Conservation (phyloP, 225 moss, liverwort and hornwort species). For the Sphagnum tenellum region DNA sequence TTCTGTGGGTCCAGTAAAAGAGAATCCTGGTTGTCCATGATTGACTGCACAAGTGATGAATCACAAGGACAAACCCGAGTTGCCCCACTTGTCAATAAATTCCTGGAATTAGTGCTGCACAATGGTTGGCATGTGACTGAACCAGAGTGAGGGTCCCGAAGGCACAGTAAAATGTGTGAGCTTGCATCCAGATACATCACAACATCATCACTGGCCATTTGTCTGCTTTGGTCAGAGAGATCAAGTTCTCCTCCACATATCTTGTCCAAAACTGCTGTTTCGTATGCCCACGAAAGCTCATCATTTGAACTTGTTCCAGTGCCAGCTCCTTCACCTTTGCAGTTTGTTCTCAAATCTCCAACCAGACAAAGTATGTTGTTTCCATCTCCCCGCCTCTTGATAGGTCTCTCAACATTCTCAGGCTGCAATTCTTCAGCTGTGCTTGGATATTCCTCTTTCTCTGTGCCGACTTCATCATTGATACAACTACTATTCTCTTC, state of each 20-base stretch:
- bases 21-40: background rate
- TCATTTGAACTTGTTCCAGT: conserved; percentile 4
- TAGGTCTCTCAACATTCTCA: no score
- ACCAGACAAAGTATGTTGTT: conserved; percentile 33
- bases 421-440: no score
- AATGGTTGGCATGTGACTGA: conserved; percentile 41
- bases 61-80: conserved; percentile 41
- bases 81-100: conserved; percentile 24
- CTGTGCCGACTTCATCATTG: conserved; percentile 3
- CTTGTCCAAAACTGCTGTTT: conserved; percentile 22
- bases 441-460: background rate
- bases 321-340: conserved; percentile 5
- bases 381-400: background rate
- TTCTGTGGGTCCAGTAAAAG: background rate
- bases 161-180: conserved; percentile 40
- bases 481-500: no score
- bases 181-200: conserved; percentile 16
- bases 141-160: conserved; percentile 18
- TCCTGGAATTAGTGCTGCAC: conserved; percentile 27
- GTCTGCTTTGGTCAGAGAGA: background rate
- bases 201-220: conserved; percentile 15
- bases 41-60: conserved; percentile 19
- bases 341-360: conserved; percentile 13
- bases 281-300: conserved; percentile 15
- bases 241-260: conserved; percentile 13